Percentiles rank a stretch among this genome's conserved stretches.
Conservation (phyloP, 768 basidiomycete species). For the Rhizopogon vesiculosus region DNA sequence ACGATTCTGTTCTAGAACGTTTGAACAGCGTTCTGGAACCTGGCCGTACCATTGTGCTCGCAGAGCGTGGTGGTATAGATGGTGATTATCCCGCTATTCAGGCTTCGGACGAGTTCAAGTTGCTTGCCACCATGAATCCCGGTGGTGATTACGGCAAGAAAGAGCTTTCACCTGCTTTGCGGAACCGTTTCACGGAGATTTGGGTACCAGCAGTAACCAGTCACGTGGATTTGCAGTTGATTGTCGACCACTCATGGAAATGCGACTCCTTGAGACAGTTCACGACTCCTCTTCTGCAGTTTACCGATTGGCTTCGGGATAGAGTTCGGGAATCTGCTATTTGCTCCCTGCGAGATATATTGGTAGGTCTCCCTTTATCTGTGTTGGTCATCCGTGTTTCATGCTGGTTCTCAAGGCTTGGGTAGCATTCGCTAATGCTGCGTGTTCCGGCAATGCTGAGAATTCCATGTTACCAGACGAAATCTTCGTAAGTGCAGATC, state of each 20-base stretch:
- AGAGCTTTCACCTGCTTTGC: slow-evolving; percentile 91
- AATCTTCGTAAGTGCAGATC: slow-evolving; percentile 60
- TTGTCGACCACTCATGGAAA: slow-evolving; percentile 70
- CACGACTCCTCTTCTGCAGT: slow-evolving; percentile 66
- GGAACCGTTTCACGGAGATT: slow-evolving; percentile 98
- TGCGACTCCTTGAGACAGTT: slow-evolving; percentile 45
- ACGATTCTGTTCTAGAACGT: slow-evolving; percentile 96
- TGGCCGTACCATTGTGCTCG: slow-evolving; percentile 80
- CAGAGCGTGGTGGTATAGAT: slow-evolving; percentile 83
- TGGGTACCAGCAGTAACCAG: slow-evolving; percentile 90
- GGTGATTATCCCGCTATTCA: slow-evolving; percentile 60
- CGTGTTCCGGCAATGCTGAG: slow-evolving; percentile 29
- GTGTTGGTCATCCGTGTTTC: background rate
- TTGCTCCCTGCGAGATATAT: slow-evolving; percentile 79
- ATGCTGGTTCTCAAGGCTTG: slow-evolving; percentile 57
- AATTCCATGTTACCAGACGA: slow-evolving; percentile 34
- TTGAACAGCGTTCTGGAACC: slow-evolving; percentile 97
- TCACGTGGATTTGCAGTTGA: slow-evolving; percentile 68
- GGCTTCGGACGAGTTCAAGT: slow-evolving; percentile 71
- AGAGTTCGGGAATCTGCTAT: slow-evolving; percentile 59
- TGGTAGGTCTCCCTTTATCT: slow-evolving; percentile 45
- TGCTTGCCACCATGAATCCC: slow-evolving; percentile 98
- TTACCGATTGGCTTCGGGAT: slow-evolving; percentile 73
- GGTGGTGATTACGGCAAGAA: slow-evolving; percentile 99
- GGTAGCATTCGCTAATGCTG: slow-evolving; percentile 81